Evolutionary conservation across 1,139 yeast species (phyloP).

Genomic region (Zygotorulaspora mrakii): DNA sequence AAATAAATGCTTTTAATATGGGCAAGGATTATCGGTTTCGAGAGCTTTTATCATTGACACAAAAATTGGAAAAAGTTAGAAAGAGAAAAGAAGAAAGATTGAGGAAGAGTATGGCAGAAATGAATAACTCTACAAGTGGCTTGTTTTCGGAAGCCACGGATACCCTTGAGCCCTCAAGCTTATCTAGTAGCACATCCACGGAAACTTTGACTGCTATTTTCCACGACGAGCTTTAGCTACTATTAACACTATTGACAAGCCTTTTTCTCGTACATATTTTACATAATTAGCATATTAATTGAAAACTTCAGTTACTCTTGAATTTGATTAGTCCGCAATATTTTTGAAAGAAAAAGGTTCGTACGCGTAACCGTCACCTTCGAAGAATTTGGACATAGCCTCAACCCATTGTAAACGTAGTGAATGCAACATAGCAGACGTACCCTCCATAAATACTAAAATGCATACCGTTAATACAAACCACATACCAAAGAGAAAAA

Average conservation of each 20-base stretch:
- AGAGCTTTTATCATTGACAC: conserved; percentile 23
- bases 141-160: background rate
- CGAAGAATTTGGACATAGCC: conserved; percentile 80
- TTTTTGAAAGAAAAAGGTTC: conserved; percentile 59
- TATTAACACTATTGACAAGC: background rate
- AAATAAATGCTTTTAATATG: conserved; percentile 14
- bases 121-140: conserved; percentile 1
- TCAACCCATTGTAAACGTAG: conserved; percentile 86
- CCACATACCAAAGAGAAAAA: conserved; percentile 69
- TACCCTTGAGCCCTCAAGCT: background rate
- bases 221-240: conserved; percentile 13
- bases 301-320: no score
- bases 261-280: background rate
- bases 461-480: conserved; percentile 68
- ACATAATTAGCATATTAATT: background rate
- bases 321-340: conserved; percentile 14
- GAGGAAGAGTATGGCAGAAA: conserved; percentile 15
- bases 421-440: conserved; percentile 83
- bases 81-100: conserved; percentile 27
- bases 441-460: conserved; percentile 79
- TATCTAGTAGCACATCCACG: background rate
- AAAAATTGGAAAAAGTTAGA: conserved; percentile 25
- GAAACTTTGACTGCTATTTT: conserved; percentile 1
- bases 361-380: conserved; percentile 73
- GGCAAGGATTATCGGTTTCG: conserved; percentile 26